These are phyloP conservation scores for Pseudognaphalium luteoalbum DNA, from an alignment of 129 eudicot genomes.

Conservation along the genomic window DNA sequence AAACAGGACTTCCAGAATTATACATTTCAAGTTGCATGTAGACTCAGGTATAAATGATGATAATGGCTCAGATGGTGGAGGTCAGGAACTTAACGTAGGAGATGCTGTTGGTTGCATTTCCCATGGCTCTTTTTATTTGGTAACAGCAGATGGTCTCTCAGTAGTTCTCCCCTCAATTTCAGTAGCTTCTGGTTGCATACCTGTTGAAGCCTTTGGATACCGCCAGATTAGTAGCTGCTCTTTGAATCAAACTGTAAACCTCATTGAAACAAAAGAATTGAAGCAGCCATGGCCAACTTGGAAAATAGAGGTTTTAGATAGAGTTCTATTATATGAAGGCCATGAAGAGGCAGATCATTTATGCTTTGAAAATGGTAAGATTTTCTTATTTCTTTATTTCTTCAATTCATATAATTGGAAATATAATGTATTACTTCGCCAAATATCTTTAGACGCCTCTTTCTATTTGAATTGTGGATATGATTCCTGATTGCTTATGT, in stretches of 20 bases:
- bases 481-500: slow-evolving; percentile 26
- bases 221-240: slow-evolving; percentile 31
- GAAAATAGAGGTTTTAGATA: slow-evolving; percentile 85
- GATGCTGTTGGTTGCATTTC: slow-evolving; percentile 78
- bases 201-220: slow-evolving; percentile 76
- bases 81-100: slow-evolving; percentile 46
- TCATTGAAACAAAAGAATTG: slow-evolving; percentile 37
- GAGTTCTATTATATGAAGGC: slow-evolving; percentile 82
- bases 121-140: slow-evolving; percentile 75
- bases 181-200: slow-evolving; percentile 57
- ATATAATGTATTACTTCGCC: not conserved
- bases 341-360: slow-evolving; percentile 84
- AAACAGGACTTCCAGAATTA: slow-evolving; percentile 40
- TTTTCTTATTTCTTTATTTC: not conserved
- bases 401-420: slow-evolving; percentile 11
- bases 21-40: slow-evolving; percentile 54
- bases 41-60: slow-evolving; percentile 52
- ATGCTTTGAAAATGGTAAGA: slow-evolving; percentile 80
- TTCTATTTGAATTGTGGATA: slow-evolving; percentile 18
- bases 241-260: slow-evolving; percentile 39
- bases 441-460: slow-evolving; percentile 12
- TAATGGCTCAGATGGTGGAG: slow-evolving; percentile 28
- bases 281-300: slow-evolving; percentile 68
- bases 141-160: slow-evolving; percentile 62
- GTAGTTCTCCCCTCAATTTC: slow-evolving; percentile 84